Evolutionary conservation across 2,329 filamentous ascomycete genomes (phyloP).

Genomic region (Venturiaceae sp.): DNA sequence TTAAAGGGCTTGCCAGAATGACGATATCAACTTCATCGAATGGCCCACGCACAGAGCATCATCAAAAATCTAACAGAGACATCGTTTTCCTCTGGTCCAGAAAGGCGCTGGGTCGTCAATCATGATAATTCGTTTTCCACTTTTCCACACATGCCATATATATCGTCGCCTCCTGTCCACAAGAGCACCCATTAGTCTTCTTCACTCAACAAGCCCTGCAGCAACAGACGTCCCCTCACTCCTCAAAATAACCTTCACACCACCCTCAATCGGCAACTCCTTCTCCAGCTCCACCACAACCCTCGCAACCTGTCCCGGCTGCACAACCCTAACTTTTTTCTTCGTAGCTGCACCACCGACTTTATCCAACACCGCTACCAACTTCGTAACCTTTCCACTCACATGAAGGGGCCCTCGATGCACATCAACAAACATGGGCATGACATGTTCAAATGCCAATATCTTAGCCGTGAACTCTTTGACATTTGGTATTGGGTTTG

Average conservation of each 20-base stretch:
- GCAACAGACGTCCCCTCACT: slow-evolving; percentile 76
- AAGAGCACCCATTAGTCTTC: too few species aligned
- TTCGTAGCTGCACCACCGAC: slow-evolving; percentile 60
- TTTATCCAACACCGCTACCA: slow-evolving; percentile 72
- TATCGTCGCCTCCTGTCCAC: too few species aligned
- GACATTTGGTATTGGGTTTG: slow-evolving; percentile 58
- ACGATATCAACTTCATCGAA: too few species aligned
- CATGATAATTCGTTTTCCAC: too few species aligned
- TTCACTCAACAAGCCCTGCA: slow-evolving; percentile 65
- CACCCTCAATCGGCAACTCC: slow-evolving; percentile 70
- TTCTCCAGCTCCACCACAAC: slow-evolving; percentile 51
- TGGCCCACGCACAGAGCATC: too few species aligned
- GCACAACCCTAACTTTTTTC: slow-evolving; percentile 77
- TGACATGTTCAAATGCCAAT: slow-evolving; percentile 79
- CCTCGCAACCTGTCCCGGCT: slow-evolving; percentile 67
- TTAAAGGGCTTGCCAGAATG: too few species aligned
- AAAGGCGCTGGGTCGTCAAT: too few species aligned
- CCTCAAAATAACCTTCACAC: slow-evolving; percentile 71
- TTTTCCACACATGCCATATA: too few species aligned
- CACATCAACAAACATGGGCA: slow-evolving; percentile 82
- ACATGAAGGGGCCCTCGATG: slow-evolving; percentile 77
- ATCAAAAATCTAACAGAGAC: too few species aligned
- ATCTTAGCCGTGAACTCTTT: slow-evolving; percentile 73
- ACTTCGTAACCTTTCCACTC: slow-evolving; percentile 60
- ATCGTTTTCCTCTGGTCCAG: too few species aligned